Base-by-base conservation (phyloP, 345 rosid species). In the Brassica juncea region DNA sequence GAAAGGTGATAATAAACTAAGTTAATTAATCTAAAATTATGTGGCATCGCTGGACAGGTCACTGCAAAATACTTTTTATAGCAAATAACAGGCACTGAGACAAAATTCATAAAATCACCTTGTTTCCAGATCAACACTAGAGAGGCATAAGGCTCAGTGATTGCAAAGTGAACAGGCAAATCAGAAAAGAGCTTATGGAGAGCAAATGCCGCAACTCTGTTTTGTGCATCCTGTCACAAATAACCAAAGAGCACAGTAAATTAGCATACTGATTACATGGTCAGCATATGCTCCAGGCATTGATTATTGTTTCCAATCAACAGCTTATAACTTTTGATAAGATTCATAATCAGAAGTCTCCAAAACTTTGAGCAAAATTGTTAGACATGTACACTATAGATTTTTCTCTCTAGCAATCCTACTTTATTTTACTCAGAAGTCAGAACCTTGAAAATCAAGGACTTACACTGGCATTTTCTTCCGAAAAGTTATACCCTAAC, bases 161-260 rank as follows among this genome's bases (percentile, higher is more conserved):
- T 83, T 77, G 84, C 85, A 64, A 91, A 84, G 81, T 94, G 90
- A 82, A 89, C 71, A 12, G 98, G 97, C 72, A 87, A 82, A 83
- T 91, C 92, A 10, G 94, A 86, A 85, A 94, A 92, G 25, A 94
- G 78, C 77, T 87, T 86, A 81, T 85, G 84, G 68, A 94, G 92
- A 74, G 98, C 90, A 80, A 86, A 88, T 75, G 97, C 88, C 6
- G 98, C 97, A 66, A 87, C 88, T 84, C 84, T 87, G 65, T 92
- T 94, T 83, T 94, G 98, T 75, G 93, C 97, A 84, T 91, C 98
- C 97, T 94, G 90, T 68, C 73, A 77, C 69, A 47, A 55, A 79
- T 21, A 79, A 31, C 62, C 66, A 11, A 79, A 23, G 44, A 32
- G 12, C 82, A 73, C 4, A 44, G 31, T 67, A 74, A 63, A 76